Evolutionary conservation across 164 flowering plant species (phyloP).

Genomic region (Akebia trifoliata): DNA sequence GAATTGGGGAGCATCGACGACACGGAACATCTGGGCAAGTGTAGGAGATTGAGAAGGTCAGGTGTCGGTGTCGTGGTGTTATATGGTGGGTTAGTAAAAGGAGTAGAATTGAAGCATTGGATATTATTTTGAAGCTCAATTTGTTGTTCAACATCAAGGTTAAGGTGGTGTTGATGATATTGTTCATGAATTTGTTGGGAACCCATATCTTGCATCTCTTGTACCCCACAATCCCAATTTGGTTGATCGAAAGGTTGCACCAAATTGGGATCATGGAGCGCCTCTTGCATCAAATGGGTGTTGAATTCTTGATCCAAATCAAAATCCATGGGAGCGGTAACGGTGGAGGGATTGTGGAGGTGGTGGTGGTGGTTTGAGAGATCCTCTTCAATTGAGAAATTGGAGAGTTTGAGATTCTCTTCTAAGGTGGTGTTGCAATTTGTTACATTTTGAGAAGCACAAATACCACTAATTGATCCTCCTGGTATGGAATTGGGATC

Average conservation of each 20-base stretch:
- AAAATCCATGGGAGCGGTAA: slow-evolving; percentile 20
- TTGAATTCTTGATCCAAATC: slow-evolving; percentile 24
- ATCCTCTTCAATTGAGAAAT: slow-evolving; percentile 29
- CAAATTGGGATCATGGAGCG: slow-evolving; percentile 22
- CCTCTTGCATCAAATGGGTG: slow-evolving; percentile 26
- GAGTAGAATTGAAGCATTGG: slow-evolving; percentile 25
- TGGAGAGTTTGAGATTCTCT: slow-evolving; percentile 24
- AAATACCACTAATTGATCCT: background rate
- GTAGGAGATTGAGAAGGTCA: slow-evolving; percentile 54
- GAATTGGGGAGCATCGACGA: slow-evolving; percentile 33
- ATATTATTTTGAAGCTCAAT: slow-evolving; percentile 20
- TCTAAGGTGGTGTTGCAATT: slow-evolving; percentile 22
- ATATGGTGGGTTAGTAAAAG: slow-evolving; percentile 9
- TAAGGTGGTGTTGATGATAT: slow-evolving; percentile 11
- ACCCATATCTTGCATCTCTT: slow-evolving; percentile 21
- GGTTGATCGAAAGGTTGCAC: slow-evolving; percentile 18
- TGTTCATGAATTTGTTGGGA: slow-evolving; percentile 8
- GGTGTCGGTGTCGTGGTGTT: slow-evolving; percentile 23
- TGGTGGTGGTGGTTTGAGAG: slow-evolving; percentile 21
- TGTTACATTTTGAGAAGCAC: background rate
- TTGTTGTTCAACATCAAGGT: background rate
- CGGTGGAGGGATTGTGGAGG: background rate
- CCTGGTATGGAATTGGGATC: slow-evolving; percentile 18
- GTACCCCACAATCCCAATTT: slow-evolving; percentile 27
- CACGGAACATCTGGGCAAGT: slow-evolving; percentile 40